Conservation (phyloP, 2,329 filamentous ascomycete genomes). For the Rachicladosporium sp. region DNA sequence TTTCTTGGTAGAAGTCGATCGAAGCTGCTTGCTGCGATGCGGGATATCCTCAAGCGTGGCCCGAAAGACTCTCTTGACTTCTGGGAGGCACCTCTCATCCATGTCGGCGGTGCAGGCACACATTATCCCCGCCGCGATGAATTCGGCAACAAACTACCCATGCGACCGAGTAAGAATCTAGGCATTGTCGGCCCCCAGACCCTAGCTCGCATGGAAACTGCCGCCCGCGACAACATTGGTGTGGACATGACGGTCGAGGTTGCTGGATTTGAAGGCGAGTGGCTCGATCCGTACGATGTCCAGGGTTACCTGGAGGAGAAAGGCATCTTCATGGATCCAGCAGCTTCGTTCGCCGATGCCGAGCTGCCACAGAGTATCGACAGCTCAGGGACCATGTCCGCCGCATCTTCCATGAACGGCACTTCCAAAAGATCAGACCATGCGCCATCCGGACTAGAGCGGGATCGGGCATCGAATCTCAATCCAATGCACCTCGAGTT, state of each 20-base stretch:
- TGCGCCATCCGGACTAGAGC: too few relatives aligned
- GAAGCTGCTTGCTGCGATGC: conserved; percentile 23
- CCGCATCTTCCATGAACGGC: too few relatives aligned
- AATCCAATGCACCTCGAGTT: too few relatives aligned
- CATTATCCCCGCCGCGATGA: conserved; percentile 37
- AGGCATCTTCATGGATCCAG: conserved; percentile 50
- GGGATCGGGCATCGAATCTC: too few relatives aligned
- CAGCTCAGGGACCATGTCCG: too few relatives aligned
- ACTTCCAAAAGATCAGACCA: too few relatives aligned
- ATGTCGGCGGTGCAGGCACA: conserved; percentile 56
- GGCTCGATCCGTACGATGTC: conserved; percentile 65
- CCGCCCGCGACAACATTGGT: conserved; percentile 14
- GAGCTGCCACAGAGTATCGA: conserved; percentile 33
- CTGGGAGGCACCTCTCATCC: conserved; percentile 49
- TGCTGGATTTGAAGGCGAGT: conserved; percentile 58
- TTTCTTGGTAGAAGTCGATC: conserved; percentile 10
- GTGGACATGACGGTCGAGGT: conserved; percentile 35
- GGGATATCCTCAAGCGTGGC: conserved; percentile 25
- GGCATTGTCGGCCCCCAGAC: conserved; percentile 19
- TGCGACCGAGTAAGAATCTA: conserved; percentile 10
- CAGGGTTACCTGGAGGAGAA: conserved; percentile 57
- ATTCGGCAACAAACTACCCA: conserved; percentile 47
- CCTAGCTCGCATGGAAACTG: conserved; percentile 15
- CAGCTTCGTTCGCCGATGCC: conserved; percentile 47
- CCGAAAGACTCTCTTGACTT: conserved; percentile 41